A percentile compares a stretch with the other conserved stretches of the same genome.
These are phyloP conservation scores for Onygenales sp. DNA, from an alignment of 2,329 filamentous ascomycete species.

Conservation along the genomic window DNA sequence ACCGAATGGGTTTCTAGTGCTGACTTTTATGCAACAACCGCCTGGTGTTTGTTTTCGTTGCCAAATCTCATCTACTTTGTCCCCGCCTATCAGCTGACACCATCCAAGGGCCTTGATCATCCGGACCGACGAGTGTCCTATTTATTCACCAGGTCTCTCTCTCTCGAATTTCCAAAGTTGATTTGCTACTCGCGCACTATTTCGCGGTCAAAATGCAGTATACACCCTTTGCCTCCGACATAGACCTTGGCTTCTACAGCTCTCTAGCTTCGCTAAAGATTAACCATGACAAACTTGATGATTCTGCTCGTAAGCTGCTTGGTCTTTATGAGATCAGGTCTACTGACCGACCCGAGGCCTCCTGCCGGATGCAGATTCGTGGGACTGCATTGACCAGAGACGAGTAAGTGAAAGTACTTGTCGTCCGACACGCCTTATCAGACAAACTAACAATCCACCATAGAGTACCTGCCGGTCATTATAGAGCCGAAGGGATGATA, in stretches of 20 bases:
- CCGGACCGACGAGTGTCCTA: not conserved
- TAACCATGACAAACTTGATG: conserved; percentile 93
- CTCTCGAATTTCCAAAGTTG: not conserved
- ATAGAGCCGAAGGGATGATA: conserved; percentile 84
- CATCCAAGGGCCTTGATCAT: too few relatives aligned
- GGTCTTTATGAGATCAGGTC: conserved; percentile 81
- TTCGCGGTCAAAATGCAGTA: conserved; percentile 50
- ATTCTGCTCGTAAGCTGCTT: conserved; percentile 75
- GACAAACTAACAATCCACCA: not conserved
- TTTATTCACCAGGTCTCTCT: not conserved
- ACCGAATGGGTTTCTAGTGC: too few relatives aligned
- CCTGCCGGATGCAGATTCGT: conserved; percentile 82
- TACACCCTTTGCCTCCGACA: conserved; percentile 84
- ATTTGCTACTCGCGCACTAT: not conserved
- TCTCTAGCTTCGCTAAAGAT: conserved; percentile 89
- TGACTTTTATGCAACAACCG: too few relatives aligned
- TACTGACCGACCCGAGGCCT: conserved; percentile 60
- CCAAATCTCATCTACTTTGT: too few relatives aligned
- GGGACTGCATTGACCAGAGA: conserved; percentile 76
- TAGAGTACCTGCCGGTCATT: conserved; percentile 60
- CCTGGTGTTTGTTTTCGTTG: too few relatives aligned
- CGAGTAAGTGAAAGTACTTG: conserved; percentile 49
- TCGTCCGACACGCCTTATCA: not conserved
- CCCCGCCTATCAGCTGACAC: too few relatives aligned
- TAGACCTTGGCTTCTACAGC: conserved; percentile 91